Base-by-base conservation (phyloP, 495 filamentous ascomycete species). In the Xylaria bambusicola region DNA sequence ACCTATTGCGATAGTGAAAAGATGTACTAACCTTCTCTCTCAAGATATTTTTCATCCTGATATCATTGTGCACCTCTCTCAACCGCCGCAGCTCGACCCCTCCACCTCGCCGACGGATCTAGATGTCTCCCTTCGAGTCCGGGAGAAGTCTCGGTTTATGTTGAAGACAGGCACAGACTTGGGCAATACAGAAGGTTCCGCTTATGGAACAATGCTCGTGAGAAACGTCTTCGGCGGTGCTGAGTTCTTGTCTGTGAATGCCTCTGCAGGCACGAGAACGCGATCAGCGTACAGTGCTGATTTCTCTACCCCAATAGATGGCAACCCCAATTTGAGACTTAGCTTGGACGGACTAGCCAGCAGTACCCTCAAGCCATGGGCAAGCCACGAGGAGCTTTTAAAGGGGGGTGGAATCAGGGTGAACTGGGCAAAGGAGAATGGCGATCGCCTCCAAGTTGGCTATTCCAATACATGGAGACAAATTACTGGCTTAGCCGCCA, bases 201-300 rank as follows among this genome's bases (percentile, higher is more conserved):
- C 93, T 1, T 97, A 96, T 70, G 83, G 89, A 55, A 90, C 93
- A 54, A 80, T 89, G 27, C 80, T 90, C 12, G 85, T 89, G 72
- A 87, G 95, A 47, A 98, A 98, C 75, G 82, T 98, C 41, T 93
- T 98, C 67, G 94, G 94, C 38, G 95, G 95, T 24, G 93, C 94
- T 15, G 94, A 98, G 74, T 86, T 84, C n/a, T 72, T 98, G 55
- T 79, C 77, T 4, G 71, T 95, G 45, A 91, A 94, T 66, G 93
- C 91, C 15, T 89, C 90, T 1, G 73, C 92, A 26, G 94, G 94
- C 24, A 97, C 92, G 33, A 83, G 94, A 27, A 97, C 94, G 13
- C 80, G 92, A 33, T 92, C 91, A 13, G 88, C 93, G 24, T 98
- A 97, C 75, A 88, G 89, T 64, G 88, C 89, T 54, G 84, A 81